phyloP scores from a whole-genome alignment of 2,329 filamentous ascomycete species.

The Fusarium liriodendri region DNA sequence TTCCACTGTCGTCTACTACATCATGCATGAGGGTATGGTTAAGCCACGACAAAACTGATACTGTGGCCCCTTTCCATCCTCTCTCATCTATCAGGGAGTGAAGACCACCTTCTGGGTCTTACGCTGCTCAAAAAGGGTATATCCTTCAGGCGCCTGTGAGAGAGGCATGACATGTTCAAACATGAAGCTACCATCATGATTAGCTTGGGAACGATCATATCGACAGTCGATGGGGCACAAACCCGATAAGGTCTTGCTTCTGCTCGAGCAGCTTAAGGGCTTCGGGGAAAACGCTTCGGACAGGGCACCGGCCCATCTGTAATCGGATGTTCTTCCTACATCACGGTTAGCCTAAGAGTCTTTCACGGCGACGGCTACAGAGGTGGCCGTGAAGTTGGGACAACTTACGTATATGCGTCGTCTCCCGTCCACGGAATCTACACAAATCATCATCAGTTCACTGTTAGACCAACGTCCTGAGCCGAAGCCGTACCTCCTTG shows the following conservation, averaged over 20 bases:
- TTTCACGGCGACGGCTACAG: not conserved
- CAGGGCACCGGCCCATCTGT: conserved; percentile 82
- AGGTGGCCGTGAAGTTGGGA: not conserved
- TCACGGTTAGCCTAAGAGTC: conserved; percentile 35
- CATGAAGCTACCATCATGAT: conserved; percentile 71
- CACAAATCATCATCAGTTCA: conserved; percentile 11
- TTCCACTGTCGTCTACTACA: conserved; percentile 86
- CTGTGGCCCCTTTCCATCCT: not conserved
- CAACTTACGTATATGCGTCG: conserved; percentile 68
- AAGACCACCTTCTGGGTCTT: conserved; percentile 81
- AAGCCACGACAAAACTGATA: conserved; percentile 83
- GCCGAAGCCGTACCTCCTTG: conserved; percentile 64
- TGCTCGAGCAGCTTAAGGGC: conserved; percentile 73
- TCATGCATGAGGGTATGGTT: conserved; percentile 87
- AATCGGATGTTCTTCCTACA: conserved; percentile 76
- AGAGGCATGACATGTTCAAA: conserved; percentile 80
- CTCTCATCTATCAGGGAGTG: conserved; percentile 52
- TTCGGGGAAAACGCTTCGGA: conserved; percentile 75
- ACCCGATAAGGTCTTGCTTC: conserved; percentile 76
- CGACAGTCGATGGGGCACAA: conserved; percentile 44
- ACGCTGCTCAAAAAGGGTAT: conserved; percentile 78
- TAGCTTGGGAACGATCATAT: conserved; percentile 4
- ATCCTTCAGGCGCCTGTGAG: conserved; percentile 73
- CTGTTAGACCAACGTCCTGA: not conserved
- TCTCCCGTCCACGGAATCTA: conserved; percentile 75